phyloP scores from a whole-genome alignment of 148 eudicot species.

The Rhododendron simsii region DNA sequence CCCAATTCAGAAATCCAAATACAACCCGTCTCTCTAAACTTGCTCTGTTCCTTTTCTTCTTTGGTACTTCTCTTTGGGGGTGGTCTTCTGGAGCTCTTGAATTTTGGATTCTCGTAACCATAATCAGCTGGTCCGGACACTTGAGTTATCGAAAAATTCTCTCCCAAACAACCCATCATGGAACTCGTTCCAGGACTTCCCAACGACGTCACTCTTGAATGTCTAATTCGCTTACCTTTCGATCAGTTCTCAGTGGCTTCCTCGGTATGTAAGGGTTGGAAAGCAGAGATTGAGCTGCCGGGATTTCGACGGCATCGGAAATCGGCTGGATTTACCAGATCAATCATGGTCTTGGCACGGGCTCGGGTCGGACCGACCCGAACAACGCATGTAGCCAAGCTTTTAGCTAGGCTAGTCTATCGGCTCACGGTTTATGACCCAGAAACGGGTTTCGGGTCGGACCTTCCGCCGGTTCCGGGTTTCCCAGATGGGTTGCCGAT shows the following conservation, averaged over 20 bases:
- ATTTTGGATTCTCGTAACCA: background rate
- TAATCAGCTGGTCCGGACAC: background rate
- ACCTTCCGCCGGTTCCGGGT: slow-evolving; percentile 44
- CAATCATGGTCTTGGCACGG: slow-evolving; percentile 52
- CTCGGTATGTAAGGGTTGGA: slow-evolving; percentile 55
- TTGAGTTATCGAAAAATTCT: background rate
- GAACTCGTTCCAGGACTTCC: slow-evolving; percentile 73
- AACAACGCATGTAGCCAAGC: slow-evolving; percentile 4
- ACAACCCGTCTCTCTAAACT: background rate
- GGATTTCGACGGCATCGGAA: slow-evolving; percentile 43
- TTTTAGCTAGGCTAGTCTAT: slow-evolving; percentile 28
- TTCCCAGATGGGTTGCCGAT: slow-evolving; percentile 54
- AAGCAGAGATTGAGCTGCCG: slow-evolving; percentile 30
- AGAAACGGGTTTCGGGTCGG: slow-evolving; percentile 39
- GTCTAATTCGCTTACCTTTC: slow-evolving; percentile 53
- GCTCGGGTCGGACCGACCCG: slow-evolving; percentile 27
- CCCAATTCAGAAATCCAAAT: background rate
- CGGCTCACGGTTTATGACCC: slow-evolving; percentile 50
- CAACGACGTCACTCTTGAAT: slow-evolving; percentile 59
- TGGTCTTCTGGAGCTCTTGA: background rate
- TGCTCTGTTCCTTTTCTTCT: background rate
- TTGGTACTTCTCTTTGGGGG: no score
- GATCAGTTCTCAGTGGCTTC: slow-evolving; percentile 35
- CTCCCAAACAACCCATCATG: slow-evolving; percentile 17
- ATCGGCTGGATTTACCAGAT: slow-evolving; percentile 34